Evolutionary conservation across 1,284 basidiomycete genomes (phyloP), one percentile per base, ranked within the genome.

Genomic region (Marasmius sp.): DNA sequence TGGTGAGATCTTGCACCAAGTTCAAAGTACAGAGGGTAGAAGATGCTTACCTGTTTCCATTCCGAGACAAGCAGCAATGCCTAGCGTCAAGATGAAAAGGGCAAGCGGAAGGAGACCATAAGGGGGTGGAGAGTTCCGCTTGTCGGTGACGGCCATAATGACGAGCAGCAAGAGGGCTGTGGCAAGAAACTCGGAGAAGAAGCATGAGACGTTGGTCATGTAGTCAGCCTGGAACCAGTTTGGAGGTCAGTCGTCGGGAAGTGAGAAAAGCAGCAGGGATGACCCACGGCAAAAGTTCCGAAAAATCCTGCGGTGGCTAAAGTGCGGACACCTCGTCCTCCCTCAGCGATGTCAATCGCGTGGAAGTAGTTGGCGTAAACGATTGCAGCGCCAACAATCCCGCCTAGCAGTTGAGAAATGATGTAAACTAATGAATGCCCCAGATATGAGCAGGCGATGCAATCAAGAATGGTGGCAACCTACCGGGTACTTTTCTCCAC

Each of bases 291-390:
- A 67, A 87, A 90, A 0, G 91, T 92, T 6, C 83, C 82, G 68
- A 94, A 94, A 22, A 93, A 73, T 14, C 80, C 73, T 0, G 87
- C 91, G 0, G 92, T 92, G n/a, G 79, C 79, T 22, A 91, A 80
- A 6, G 89, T 92, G 16, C 91, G 85, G 22, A 87, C 73, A 14
- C 76, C 74, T 1, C 72, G 63, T 3, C 85, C 86, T 34, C 89
- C 90, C 72, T 93, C 90, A 64, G 84, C 82, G 52, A 87, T 71
- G 68, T 87, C 81, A 68, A 95, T 90, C 41, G 89, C 88, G 70
- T 91, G 85, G 68, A 85, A 84, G 70, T 93, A 94, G 72, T 91
- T 89, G 6, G 81, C 88, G 68, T 94, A 94, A 20, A 91, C 77
- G 22, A 92, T 70, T 0, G 85, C 83, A 16, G 86, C 85, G 16